Percentiles rank a stretch among this genome's conserved stretches.
Conservation (phyloP, 2,329 filamentous ascomycete genomes). For the Pseudogymnoascus sp. region DNA sequence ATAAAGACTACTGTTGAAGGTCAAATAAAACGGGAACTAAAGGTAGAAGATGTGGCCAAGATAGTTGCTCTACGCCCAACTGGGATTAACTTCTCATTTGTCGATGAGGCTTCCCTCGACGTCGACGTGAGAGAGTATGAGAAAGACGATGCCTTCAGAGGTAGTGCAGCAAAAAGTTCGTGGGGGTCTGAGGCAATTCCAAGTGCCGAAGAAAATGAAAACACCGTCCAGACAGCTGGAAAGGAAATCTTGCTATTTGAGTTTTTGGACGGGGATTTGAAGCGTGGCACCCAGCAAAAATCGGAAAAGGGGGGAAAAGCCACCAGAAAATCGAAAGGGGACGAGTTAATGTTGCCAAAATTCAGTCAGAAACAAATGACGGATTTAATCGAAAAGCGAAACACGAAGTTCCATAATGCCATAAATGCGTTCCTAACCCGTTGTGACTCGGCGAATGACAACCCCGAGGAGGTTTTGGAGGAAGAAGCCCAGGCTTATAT, state of each 20-base stretch:
- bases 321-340: slow-evolving; percentile 61
- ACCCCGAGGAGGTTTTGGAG: slow-evolving; percentile 61
- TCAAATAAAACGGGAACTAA: slow-evolving; percentile 65
- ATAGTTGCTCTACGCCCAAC: slow-evolving; percentile 72
- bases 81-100: slow-evolving; percentile 75
- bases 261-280: slow-evolving; percentile 85
- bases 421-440: slow-evolving; percentile 70
- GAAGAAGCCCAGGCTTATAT: slow-evolving; percentile 53
- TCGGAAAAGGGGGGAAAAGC: slow-evolving; percentile 59
- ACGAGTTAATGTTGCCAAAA: slow-evolving; percentile 83
- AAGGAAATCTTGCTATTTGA: slow-evolving; percentile 81
- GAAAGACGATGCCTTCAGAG: slow-evolving; percentile 57
- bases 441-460: slow-evolving; percentile 56
- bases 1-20: slow-evolving; percentile 78
- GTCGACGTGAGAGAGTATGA: slow-evolving; percentile 67
- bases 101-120: slow-evolving; percentile 76
- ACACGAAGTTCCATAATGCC: slow-evolving; percentile 71
- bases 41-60: slow-evolving; percentile 71
- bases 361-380: slow-evolving; percentile 92
- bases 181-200: slow-evolving; percentile 27
- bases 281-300: slow-evolving; percentile 64
- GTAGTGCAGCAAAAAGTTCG: slow-evolving; percentile 44
- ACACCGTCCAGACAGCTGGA: slow-evolving; percentile 28
- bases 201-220: slow-evolving; percentile 26
- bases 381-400: slow-evolving; percentile 80